Base-by-base conservation (phyloP, 2,329 filamentous ascomycete species). In the Epichloe gansuensis region DNA sequence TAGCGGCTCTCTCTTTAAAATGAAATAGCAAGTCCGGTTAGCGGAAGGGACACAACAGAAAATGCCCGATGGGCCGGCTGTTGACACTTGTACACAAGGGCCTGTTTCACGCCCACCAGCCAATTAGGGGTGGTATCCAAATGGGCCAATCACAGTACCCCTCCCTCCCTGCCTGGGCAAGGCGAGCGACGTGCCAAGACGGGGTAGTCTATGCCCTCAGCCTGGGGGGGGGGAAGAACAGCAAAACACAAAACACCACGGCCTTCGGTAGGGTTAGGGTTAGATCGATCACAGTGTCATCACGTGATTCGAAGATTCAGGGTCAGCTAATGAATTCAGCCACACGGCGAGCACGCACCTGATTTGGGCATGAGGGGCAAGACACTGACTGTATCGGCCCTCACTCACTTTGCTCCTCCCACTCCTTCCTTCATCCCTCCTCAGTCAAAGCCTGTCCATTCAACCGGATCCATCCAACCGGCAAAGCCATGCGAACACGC, bases 211-310 rank as follows among this genome's bases (percentile, higher is more conserved):
- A 11, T 5, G 3, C 36, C 36, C 36, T 11, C 17, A 21, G 17
- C 17, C 17, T 17, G 17, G 17, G 0, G 23, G 0, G 23, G 38
- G 13, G 21, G 3, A 39, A 13, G 12, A 49, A 49, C 34, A 49
- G 17, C 17, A 49, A 31, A 31, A 31, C 8, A 9, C 27, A 31
- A 31, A 31, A 31, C 27, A 31, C 27, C 27, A 31, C 8, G 27
- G 27, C 3, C 27, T 31, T 31, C 3, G 8, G 41, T 12, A 13
- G 36, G 47, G 47, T 48, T 50, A 50, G 51, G 51, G 51, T 53
- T 35, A 49, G 42, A 38, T 34, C 47, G 27, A 36, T 48, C 13
- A 5, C 27, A 8, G 5, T 6, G 2, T 1, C 6, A 5, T 38
- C 45, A 47, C 45, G 38, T 52, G 44, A 41, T 15, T 42, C 34